Evolutionary conservation across 768 basidiomycete genomes (phyloP), one percentile per base, ranked within the genome.

Genomic region (Dioszegia crocea): DNA sequence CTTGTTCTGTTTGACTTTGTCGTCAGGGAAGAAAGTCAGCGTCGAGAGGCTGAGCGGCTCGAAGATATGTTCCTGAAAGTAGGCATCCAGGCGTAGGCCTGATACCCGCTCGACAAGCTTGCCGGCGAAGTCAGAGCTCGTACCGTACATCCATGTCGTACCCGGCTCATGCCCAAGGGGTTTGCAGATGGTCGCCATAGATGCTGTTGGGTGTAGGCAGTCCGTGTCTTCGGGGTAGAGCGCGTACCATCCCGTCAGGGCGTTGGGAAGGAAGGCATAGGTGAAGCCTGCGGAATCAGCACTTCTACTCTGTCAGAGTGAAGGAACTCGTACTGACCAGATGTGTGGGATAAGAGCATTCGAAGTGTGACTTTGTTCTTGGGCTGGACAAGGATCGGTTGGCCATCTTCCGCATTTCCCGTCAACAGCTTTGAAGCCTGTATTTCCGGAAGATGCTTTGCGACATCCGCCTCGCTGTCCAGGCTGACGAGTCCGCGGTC

Each of bases 291-390:
- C 21, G 11, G 19, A 33, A n/a, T 53, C 24, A 39, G 21, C 43
- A 4, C 23, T 46, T 49, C 14, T 4, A 27, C 11, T 21, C 24
- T 33, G 30, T 4, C 8, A 46, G 6, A 46, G 21, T 19, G 47
- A 16, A n/a, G 6, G 10, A 43, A 61, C n/a, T n/a, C n/a, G 10
- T 14, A 40, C 59, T 33, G 29, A 73, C 75, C 75, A n/a, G 69
- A 55, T 1, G 67, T 68, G 50, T 77, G 76, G 11, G 60, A 67
- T 47, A 76, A 44, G 33, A 77, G 62, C 68, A 66, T 66, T 50
- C 65, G 39, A 23, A 75, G 47, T 1, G 75, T 76, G 29, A 74
- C 60, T 14, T 54, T 52, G 9, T 57, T 64, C 45, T 61, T 61
- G 8, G 64, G 56, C 19, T 67, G 57, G 6, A 40, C 63, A 16